A percentile compares a stretch with the other conserved stretches of the same genome.
Evolutionary conservation across 2,329 filamentous ascomycete genomes (phyloP).

Genomic region (Aspergillus japonicus): DNA sequence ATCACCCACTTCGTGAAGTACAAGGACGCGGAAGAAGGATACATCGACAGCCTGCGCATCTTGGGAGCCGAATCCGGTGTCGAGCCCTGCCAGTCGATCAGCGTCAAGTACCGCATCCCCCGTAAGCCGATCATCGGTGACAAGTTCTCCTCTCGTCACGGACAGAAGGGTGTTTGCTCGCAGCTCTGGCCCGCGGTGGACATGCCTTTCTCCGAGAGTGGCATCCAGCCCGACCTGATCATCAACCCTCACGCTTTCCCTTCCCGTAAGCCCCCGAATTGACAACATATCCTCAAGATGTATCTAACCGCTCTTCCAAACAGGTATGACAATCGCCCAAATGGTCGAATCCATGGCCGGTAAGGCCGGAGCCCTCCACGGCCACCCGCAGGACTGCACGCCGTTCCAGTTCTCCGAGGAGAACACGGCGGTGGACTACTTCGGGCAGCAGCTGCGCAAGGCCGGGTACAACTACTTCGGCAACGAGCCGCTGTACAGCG

Average conservation of each 20-base stretch:
- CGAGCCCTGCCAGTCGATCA: constrained; percentile 82
- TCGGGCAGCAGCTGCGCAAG: constrained; percentile 90
- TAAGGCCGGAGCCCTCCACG: constrained; percentile 90
- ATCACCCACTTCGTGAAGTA: constrained; percentile 88
- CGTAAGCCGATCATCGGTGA: constrained; percentile 91
- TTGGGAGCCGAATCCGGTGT: constrained; percentile 81
- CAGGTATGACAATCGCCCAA: constrained; percentile 95
- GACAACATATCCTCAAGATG: constrained; percentile 1
- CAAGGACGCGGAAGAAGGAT: constrained; percentile 85
- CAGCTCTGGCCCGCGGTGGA: constrained; percentile 93
- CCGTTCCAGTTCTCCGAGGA: constrained; percentile 94
- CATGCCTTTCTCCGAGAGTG: constrained; percentile 95
- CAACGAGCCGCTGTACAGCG: constrained; percentile 98
- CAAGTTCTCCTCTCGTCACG: constrained; percentile 98
- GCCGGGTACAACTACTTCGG: constrained; percentile 98
- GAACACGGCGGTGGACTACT: constrained; percentile 88
- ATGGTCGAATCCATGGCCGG: constrained; percentile 96
- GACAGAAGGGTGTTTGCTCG: constrained; percentile 94
- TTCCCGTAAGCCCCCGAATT: constrained; percentile 58
- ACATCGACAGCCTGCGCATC: constrained; percentile 87
- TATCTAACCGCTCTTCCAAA: background rate
- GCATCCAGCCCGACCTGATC: constrained; percentile 95
- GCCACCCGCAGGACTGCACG: constrained; percentile 91
- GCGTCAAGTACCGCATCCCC: constrained; percentile 89
- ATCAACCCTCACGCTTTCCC: constrained; percentile 99